These are phyloP conservation scores for Fonsecaea pugnacius DNA, from an alignment of 2,329 filamentous ascomycete genomes.

Conservation along the genomic window DNA sequence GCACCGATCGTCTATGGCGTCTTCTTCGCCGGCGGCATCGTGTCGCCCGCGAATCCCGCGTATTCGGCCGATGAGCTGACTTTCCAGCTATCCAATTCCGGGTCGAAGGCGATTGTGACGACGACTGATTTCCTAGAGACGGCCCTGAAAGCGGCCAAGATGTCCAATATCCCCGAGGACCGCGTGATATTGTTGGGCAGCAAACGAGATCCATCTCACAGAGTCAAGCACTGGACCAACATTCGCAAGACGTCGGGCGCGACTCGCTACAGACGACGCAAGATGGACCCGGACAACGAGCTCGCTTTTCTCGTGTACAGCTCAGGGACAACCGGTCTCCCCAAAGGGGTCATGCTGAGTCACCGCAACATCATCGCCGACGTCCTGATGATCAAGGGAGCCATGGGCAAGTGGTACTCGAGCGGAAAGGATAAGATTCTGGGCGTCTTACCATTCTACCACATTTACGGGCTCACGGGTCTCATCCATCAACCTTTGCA, in stretches of 20 bases:
- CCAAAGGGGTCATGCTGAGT: slow-evolving; percentile 87
- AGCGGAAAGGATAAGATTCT: slow-evolving; percentile 73
- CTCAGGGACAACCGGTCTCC: slow-evolving; percentile 85
- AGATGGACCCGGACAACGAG: slow-evolving; percentile 71
- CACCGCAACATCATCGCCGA: slow-evolving; percentile 85
- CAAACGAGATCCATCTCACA: slow-evolving; percentile 61
- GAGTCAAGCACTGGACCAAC: slow-evolving; percentile 73
- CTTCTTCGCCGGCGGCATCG: slow-evolving; percentile 79
- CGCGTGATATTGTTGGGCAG: slow-evolving; percentile 81
- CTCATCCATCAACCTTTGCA: slow-evolving; percentile 72
- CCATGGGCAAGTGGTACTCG: slow-evolving; percentile 55
- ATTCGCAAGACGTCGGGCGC: slow-evolving; percentile 69
- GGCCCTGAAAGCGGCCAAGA: slow-evolving; percentile 69
- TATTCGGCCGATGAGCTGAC: slow-evolving; percentile 84
- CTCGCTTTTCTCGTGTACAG: slow-evolving; percentile 85
- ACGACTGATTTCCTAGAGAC: slow-evolving; percentile 68
- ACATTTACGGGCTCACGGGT: slow-evolving; percentile 82
- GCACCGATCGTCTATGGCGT: slow-evolving; percentile 76
- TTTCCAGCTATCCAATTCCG: slow-evolving; percentile 79
- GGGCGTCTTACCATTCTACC: slow-evolving; percentile 85
- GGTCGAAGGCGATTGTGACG: slow-evolving; percentile 75
- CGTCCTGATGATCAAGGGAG: slow-evolving; percentile 59
- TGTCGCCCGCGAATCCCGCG: slow-evolving; percentile 82
- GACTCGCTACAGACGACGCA: slow-evolving; percentile 63
- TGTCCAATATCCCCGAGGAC: slow-evolving; percentile 71